Base-by-base conservation (phyloP, 73 alveolate genomes). In the Paramecium octaurelia region DNA sequence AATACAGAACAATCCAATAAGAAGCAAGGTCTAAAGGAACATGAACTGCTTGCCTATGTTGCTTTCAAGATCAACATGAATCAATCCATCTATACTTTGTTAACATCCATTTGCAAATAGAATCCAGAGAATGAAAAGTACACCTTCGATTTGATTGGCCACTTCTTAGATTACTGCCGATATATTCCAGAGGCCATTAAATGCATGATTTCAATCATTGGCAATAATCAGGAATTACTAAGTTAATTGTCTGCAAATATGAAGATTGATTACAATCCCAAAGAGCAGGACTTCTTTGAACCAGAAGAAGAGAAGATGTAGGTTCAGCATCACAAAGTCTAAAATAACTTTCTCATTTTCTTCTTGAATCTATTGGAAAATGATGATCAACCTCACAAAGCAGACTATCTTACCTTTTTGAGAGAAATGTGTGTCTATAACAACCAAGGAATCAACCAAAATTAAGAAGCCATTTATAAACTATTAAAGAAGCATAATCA, bases 111-210 rank as follows among this genome's bases (percentile, higher is more conserved):
- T 27, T 89, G 94, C 59, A 89, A 89, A 70, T 14, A 70, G 18
- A 89, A 89, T 46, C 60, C 6, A 71, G 54, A 12, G 58, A 89
- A 89, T 89, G 94, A 89, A 71, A 68, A 40, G 31, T 89, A 89
- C 27, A 89, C 94, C 2, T 89, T 36, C 34, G 88, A 89, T 44
- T 50, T 89, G 14, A 71, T 89, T 29, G 80, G 80, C 16, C 64
- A 50, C 44, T 89, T 89, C 27, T 44, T 70, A 71, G 88, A 50
- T 24, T 92, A 89, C 73, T 89, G 94, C 24, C 42, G 84, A 40
- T 71, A 71, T 35, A 89, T 89, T 46, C 94, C 94, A 24, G 92
- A 89, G n/a, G 94, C 94, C 3, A 89, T 89, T 23, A 60, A 68
- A 70, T 89, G 94, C 38, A 31, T 89, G 34, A 89, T 89, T 9